Conservation (phyloP, 768 basidiomycete species). For the Suillus plorans region DNA sequence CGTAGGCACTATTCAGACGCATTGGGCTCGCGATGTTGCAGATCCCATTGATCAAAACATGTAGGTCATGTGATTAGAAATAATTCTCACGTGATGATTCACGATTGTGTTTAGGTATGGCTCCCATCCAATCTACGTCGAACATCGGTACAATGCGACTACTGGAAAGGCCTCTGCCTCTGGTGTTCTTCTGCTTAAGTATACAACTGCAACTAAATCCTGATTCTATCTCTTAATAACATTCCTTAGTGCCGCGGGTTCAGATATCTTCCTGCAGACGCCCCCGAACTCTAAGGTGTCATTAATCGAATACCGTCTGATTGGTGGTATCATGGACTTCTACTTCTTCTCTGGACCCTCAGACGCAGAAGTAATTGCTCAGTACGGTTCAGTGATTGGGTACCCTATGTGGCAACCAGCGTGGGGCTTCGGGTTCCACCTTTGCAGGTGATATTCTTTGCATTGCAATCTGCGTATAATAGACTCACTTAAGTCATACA, state of each 20-base stretch:
- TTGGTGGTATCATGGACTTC: slow-evolving; percentile 77
- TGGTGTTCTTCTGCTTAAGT: slow-evolving; percentile 77
- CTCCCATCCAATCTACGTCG: slow-evolving; percentile 70
- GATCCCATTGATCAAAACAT: slow-evolving; percentile 69
- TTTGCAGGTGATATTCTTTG: slow-evolving; percentile 49
- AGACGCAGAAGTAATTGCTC: slow-evolving; percentile 59
- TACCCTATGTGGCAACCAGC: slow-evolving; percentile 69
- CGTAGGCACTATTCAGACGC: slow-evolving; percentile 59
- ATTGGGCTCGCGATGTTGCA: slow-evolving; percentile 62
- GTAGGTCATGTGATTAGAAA: slow-evolving; percentile 35
- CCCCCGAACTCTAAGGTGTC: slow-evolving; percentile 55
- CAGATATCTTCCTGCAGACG: slow-evolving; percentile 67
- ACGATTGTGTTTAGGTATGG: slow-evolving; percentile 50
- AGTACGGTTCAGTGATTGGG: slow-evolving; percentile 68
- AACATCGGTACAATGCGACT: slow-evolving; percentile 61
- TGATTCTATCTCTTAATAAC: slow-evolving; percentile 3
- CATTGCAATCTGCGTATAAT: slow-evolving; percentile 6
- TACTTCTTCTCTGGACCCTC: slow-evolving; percentile 68
- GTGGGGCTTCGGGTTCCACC: slow-evolving; percentile 80
- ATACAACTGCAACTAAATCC: slow-evolving; percentile 7
- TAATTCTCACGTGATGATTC: neutral
- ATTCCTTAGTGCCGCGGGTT: slow-evolving; percentile 55
- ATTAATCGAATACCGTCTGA: slow-evolving; percentile 67
- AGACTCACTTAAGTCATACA: neutral
- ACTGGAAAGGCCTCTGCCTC: slow-evolving; percentile 59